phyloP scores from a whole-genome alignment of 306 rosid genomes.

The Astragalus glycyphyllos region DNA sequence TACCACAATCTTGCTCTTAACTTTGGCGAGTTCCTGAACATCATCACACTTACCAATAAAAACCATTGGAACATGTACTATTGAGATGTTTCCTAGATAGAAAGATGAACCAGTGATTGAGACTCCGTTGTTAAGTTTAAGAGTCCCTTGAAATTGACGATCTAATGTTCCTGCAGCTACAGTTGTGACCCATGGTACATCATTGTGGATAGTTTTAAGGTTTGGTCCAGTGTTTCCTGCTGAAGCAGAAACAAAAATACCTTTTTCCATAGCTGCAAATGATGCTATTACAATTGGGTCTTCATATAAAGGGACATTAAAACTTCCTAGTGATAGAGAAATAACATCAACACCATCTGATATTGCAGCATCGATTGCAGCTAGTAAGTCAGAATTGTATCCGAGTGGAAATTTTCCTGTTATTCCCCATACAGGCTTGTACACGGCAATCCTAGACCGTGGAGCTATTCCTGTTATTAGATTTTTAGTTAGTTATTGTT shows the following conservation, averaged over 20 bases:
- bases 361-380: slow-evolving; percentile 77
- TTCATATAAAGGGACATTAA: slow-evolving; percentile 48
- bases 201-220: slow-evolving; percentile 60
- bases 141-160: slow-evolving; percentile 53
- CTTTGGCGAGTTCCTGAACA: slow-evolving; percentile 33
- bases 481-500: no score
- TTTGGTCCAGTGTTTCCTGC: slow-evolving; percentile 68
- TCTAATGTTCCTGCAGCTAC: slow-evolving; percentile 73
- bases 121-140: slow-evolving; percentile 54
- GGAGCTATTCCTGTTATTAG: slow-evolving; percentile 58
- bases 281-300: slow-evolving; percentile 85
- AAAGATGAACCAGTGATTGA: slow-evolving; percentile 53
- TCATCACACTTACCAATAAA: slow-evolving; percentile 54
- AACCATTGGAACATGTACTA: slow-evolving; percentile 46
- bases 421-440: slow-evolving; percentile 62
- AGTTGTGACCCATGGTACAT: slow-evolving; percentile 78
- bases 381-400: slow-evolving; percentile 61
- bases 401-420: no score
- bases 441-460: slow-evolving; percentile 64
- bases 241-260: slow-evolving; percentile 68
- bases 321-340: slow-evolving; percentile 67
- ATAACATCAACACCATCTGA: slow-evolving; percentile 75
- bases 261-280: slow-evolving; percentile 67
- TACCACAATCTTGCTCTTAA: slow-evolving; percentile 58
- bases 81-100: slow-evolving; percentile 40